Base-by-base conservation (phyloP, 306 rosid genomes). In the Spatholobus suberectus region DNA sequence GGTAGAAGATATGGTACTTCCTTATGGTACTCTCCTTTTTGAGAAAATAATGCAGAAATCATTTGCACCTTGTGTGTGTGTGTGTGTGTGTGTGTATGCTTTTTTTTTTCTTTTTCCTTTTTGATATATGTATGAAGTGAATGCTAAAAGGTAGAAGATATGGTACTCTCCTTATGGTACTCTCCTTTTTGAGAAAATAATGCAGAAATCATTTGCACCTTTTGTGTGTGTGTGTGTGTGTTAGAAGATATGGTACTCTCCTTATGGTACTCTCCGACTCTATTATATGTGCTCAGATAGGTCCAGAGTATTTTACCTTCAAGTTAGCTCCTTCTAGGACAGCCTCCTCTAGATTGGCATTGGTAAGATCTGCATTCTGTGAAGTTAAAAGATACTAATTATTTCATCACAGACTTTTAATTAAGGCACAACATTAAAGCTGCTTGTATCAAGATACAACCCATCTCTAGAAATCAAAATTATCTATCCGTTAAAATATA, bases 271-370 rank as follows among this genome's bases (percentile, higher is more conserved):
- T n/a, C n/a, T n/a, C 21, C 38, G 65, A 15, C 32, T 20, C 78
- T 77, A 44, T 40, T 40, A 82, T 18, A 21, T 46, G 40, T 41
- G 76, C 71, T 52, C 63, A 67, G 41, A 76, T 32, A 59, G 77
- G 62, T 76, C 38, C 52, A 76, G 34, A 61, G 86, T 65, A 34
- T 59, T 77, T 77, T 89, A 95, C 99, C 99, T 95, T 95, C 57
- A 95, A 87, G 84, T 95, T 93, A 72, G 99, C 99, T 85, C 99
- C 99, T 87, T 93, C 98, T 24, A 95, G 86, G 81, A 81, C 80
- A 62, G 98, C 99, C 70, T 97, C 97, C 90, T 95, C 99, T 67
- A 95, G 84, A 90, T 95, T 95, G 67, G 97, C 98, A 81, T 92
- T 88, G 37, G 96, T 90, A 82, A 95, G 96, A 88, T 95, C 99